Evolutionary conservation across 768 basidiomycete species (phyloP).

Genomic region (Boletus subparvulus): DNA sequence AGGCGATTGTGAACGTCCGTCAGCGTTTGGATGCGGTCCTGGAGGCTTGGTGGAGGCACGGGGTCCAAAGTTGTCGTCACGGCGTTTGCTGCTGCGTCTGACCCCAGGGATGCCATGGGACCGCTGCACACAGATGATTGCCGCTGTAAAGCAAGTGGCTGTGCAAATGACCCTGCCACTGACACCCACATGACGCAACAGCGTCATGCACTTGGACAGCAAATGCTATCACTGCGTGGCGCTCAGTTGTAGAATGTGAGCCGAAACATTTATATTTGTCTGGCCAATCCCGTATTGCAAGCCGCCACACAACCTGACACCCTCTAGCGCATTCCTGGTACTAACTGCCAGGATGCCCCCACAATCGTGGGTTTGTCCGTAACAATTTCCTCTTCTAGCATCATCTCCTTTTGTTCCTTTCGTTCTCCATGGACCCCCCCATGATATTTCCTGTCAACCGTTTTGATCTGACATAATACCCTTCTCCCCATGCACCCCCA

Average conservation of each 20-base stretch:
- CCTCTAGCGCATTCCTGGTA: background rate
- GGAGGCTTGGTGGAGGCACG: constrained; percentile 28
- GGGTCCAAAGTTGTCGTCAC: constrained; percentile 2
- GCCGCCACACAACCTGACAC: constrained; percentile 12
- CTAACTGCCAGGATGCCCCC: background rate
- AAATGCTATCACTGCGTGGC: constrained; percentile 8
- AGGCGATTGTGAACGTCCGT: constrained; percentile 46
- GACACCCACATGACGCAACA: background rate
- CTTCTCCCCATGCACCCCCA: background rate
- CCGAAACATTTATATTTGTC: background rate
- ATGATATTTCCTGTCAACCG: constrained; percentile 3
- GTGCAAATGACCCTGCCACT: constrained; percentile 8
- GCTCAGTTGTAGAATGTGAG: background rate
- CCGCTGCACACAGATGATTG: too few relatives aligned
- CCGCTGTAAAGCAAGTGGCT: constrained; percentile 13
- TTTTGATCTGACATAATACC: background rate
- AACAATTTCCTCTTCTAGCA: constrained; percentile 3
- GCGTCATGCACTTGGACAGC: too few relatives aligned
- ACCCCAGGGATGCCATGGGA: constrained; percentile 1
- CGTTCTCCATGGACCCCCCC: background rate
- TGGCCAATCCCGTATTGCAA: background rate
- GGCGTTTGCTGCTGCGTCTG: constrained; percentile 2
- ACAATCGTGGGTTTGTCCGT: constrained; percentile 8
- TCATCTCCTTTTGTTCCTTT: constrained; percentile 3
- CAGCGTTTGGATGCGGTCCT: constrained; percentile 47